phyloP scores from a whole-genome alignment of 805 yeast genomes.

The Saccharomycopsis amapae region DNA sequence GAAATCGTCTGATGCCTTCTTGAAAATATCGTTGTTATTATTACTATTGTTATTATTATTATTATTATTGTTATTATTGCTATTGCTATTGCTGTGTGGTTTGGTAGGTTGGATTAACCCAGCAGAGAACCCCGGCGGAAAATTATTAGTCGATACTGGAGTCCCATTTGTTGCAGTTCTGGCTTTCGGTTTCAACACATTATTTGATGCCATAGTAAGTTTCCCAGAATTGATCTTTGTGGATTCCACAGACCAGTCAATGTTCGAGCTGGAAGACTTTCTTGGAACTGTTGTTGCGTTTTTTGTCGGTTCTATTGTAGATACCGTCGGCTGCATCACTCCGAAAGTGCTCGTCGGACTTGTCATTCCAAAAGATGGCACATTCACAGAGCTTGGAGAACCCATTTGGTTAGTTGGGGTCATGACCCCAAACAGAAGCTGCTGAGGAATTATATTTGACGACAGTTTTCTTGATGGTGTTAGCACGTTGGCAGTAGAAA shows the following conservation, averaged over 20 bases:
- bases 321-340: background rate
- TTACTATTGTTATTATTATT: background rate
- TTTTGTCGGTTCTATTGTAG: slow-evolving; percentile 3
- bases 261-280: slow-evolving; percentile 2
- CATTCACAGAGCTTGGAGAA: background rate
- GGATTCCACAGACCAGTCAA: slow-evolving; percentile 26
- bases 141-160: background rate
- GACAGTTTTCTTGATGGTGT: background rate
- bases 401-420: slow-evolving; percentile 1
- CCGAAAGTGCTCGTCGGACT: no score
- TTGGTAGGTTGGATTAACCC: slow-evolving; percentile 31
- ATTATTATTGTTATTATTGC: background rate
- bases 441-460: no score
- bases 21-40: background rate
- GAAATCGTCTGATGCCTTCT: slow-evolving; percentile 15
- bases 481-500: background rate
- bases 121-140: slow-evolving; percentile 39
- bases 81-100: background rate
- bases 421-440: slow-evolving; percentile 2
- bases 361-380: no score
- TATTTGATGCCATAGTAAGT: slow-evolving; percentile 12
- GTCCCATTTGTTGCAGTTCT: slow-evolving; percentile 4
- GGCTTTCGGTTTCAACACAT: slow-evolving; percentile 4
- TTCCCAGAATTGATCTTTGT: slow-evolving; percentile 18
- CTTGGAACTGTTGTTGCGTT: background rate